Evolutionary conservation across 495 filamentous ascomycete species (phyloP).

Genomic region (Schizothecium vesticola): DNA sequence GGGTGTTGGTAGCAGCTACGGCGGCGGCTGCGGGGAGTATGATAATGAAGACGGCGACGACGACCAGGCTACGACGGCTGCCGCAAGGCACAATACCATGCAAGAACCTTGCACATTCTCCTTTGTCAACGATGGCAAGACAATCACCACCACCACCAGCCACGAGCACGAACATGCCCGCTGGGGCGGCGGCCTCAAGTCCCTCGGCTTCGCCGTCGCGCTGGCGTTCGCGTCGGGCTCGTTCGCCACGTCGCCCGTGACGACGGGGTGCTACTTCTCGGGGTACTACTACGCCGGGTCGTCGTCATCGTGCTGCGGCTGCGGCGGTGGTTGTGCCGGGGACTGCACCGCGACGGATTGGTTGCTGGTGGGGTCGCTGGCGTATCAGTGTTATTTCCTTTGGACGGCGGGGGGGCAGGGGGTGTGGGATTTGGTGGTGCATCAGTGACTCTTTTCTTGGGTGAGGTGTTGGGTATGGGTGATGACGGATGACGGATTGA

Average conservation of each 20-base stretch:
- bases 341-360: conserved; percentile 16
- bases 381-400: conserved; percentile 23
- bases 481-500: not conserved
- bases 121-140: conserved; percentile 19
- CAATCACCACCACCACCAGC: not conserved
- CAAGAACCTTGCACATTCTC: conserved; percentile 28
- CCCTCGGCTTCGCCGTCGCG: conserved; percentile 8
- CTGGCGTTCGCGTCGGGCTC: conserved; percentile 18
- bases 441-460: not conserved
- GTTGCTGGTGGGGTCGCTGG: conserved; percentile 20
- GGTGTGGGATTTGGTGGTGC: not conserved
- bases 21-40: not conserved
- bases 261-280: not conserved
- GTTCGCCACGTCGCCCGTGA: conserved; percentile 6
- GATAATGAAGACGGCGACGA: not conserved
- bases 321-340: not conserved
- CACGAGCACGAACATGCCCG: not conserved
- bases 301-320: not conserved
- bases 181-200: conserved; percentile 8
- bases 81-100: conserved; percentile 13
- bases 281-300: not conserved
- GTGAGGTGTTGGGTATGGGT: not conserved
- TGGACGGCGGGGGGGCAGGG: conserved; percentile 15
- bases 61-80: not conserved
- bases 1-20: conserved; percentile 3